Base-by-base conservation (phyloP, 140 eudicot species). In the Anethum foeniculum region DNA sequence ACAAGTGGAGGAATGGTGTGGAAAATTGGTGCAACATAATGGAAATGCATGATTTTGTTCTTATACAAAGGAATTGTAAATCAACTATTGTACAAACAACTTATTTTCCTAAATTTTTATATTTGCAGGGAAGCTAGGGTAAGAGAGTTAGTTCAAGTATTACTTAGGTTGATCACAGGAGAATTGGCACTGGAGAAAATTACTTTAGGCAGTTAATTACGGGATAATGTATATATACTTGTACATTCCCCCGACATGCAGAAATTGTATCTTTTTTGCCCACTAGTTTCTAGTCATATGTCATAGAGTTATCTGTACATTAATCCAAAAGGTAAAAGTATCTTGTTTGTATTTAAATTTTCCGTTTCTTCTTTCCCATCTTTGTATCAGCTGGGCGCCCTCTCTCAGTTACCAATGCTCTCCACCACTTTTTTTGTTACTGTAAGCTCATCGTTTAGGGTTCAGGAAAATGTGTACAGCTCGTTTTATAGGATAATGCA, bases 61-160 rank as follows among this genome's bases (percentile, higher is more conserved):
- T 49, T 77, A 27, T 39, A 6, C 46, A 15, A 48, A n/a, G 19
- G 16, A 23, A 44, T 44, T 28, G 38, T 72, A 14, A 47, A 46
- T 47, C 2, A 68, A 43, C 23, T 80, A 28, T 30, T 36, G n/a
- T 36, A 38, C 62, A 44, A 27, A 41, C 19, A 64, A 64, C 82
- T 39, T 64, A 79, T 65, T 44, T n/a, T 25, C 79, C 41, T 54
- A 23, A 23, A 46, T 44, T 16, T 79, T 80, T 75, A 52, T 67
- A 12, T 87, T 28, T 74, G 36, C 97, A 96, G 99, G 96, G 97
- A 96, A 86, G 80, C 88, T 43, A 80, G 90, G 81, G 91, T 93
- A 60, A 88, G 99, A 88, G 97, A 96, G 85, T 89, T 93, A 85
- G 97, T 96, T 74, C 97, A 90, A 80, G 93, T 86, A 21, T 84